These are phyloP conservation scores for Tubosaeta brunneosetosa DNA, from an alignment of 768 basidiomycete genomes.

Conservation along the genomic window DNA sequence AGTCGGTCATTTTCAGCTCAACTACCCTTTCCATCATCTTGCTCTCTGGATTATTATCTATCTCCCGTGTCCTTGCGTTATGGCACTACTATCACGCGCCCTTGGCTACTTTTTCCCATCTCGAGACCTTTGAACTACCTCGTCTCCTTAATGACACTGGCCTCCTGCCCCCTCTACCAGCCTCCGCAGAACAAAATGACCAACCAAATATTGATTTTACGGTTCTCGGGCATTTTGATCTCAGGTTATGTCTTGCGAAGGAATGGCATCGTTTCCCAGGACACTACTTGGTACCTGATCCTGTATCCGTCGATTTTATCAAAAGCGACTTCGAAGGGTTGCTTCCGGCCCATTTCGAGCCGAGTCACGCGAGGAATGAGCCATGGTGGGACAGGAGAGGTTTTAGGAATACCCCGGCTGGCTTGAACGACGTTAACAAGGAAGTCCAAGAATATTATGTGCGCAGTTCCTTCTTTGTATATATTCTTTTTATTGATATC, in stretches of 20 bases:
- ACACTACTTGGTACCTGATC: slow-evolving; percentile 82
- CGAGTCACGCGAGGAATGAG: slow-evolving; percentile 25
- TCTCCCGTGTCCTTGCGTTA: slow-evolving; percentile 76
- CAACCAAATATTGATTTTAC: slow-evolving; percentile 57
- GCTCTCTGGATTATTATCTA: slow-evolving; percentile 63
- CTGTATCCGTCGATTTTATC: slow-evolving; percentile 79
- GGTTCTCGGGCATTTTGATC: slow-evolving; percentile 60
- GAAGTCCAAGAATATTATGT: slow-evolving; percentile 81
- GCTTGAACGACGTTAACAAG: slow-evolving; percentile 84
- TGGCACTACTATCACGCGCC: slow-evolving; percentile 92
- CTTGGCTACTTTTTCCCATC: slow-evolving; percentile 58
- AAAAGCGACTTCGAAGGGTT: slow-evolving; percentile 90
- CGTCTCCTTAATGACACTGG: slow-evolving; percentile 71
- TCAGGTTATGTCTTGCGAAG: slow-evolving; percentile 83
- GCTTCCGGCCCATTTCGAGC: slow-evolving; percentile 76
- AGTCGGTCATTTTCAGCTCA: slow-evolving; percentile 66
- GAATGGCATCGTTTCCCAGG: slow-evolving; percentile 97
- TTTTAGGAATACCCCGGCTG: slow-evolving; percentile 54
- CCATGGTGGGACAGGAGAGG: slow-evolving; percentile 42
- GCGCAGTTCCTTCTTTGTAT: slow-evolving; percentile 23
- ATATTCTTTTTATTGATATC: slow-evolving; percentile 4
- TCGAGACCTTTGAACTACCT: slow-evolving; percentile 79
- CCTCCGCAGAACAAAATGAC: slow-evolving; percentile 41
- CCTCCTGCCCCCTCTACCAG: slow-evolving; percentile 46
- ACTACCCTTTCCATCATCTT: slow-evolving; percentile 70